Evolutionary conservation across 495 filamentous ascomycete species (phyloP), one percentile per base, ranked within the genome.

Genomic region (Apodospora peruviana): DNA sequence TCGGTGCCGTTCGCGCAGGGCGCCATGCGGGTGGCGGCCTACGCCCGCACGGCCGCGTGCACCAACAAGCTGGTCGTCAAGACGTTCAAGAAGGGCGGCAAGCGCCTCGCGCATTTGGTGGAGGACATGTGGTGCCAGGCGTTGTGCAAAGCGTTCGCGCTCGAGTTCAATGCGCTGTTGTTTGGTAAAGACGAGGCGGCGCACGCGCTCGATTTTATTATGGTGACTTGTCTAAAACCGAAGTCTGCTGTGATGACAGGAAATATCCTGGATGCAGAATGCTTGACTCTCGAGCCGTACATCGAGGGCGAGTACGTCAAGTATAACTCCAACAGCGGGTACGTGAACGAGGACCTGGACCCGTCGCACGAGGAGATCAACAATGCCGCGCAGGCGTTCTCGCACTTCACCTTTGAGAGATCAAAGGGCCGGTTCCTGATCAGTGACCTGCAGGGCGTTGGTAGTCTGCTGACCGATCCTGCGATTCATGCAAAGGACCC

Each of bases 401-500:
- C 64, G 1, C 69, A 72, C 40, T 72, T 71, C 23, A 67, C 69
- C 23, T 71, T 68, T 39, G 69, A 72, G 56, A 62, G 68, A n/a
- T 72, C 69, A 3, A 24, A 37, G 17, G 69, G 69, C 17, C 37
- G 32, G 36, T 58, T 70, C 7, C 44, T 70, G 12, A 58, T 70
- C 2, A 42, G 16, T 17, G 67, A 70, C 43, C 35, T 69, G 8
- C 67, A 69, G 47, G 66, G 67, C 7, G 66, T 67, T 0, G 64
- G 64, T 19, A 10, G 43, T 8, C 17, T 53, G n/a, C 44, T 69
- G 16, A 70, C 67, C 11, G 67, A 70, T 40, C 67, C 67, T 9
- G 61, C 54, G 4, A 52, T 70, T 20, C 67, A 69, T 23, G 66
- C 66, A 5, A 12, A 24, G 5, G 61, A 67, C 32, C 59, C 39